Evolutionary conservation across 352 stramenopile species (phyloP), one percentile per base, ranked within the genome.

Genomic region (Globisporangium takayamanum): DNA sequence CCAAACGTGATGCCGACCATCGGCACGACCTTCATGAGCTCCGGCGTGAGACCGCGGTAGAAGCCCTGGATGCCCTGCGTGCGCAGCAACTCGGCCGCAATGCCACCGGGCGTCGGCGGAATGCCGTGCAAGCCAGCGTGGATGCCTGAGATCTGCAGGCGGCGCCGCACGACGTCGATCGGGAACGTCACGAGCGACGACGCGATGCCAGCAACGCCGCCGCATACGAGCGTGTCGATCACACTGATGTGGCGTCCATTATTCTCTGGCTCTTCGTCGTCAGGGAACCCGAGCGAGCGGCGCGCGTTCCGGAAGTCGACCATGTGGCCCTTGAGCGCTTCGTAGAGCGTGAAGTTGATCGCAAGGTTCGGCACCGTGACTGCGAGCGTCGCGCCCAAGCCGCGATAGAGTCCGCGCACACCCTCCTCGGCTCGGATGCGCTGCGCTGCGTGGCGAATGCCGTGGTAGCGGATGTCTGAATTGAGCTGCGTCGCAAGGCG

Each of bases 1-100:
- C 88, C 83, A 57, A 99, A 99, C 51, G 97, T 98, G 56, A 97
- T 98, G 20, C 91, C 91, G 42, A 99, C 95, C 92, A 98, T 98
- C 6, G 95, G 95, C 55, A 98, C 87, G 20, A 99, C 95, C 67
- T 99, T 99, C 77, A 99, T 86, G 55, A 98, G 73, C 73, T 99
- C 95, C 7, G 94, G 93, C 36, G 88, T 92, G 59, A 99, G 66
- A 15, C 88, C 88, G 20, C 88, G 81, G 64, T 96, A 96, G 57
- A 96, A 93, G 56, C 88, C 88, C 44, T 72, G 70, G 47, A 90
- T 46, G 42, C 87, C 87, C 59, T 95, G 80, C 33, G 86, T 80
- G 8, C 60, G 59, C 47, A 77, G 87, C 26, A 95, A 67, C 42
- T 92, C 83, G 20, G 66, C 67, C 30, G 84, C 80, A 63, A 95